These are phyloP conservation scores for Syncephalastrum racemosum DNA, from an alignment of 371 early-diverging fungal species.

Conservation along the genomic window DNA sequence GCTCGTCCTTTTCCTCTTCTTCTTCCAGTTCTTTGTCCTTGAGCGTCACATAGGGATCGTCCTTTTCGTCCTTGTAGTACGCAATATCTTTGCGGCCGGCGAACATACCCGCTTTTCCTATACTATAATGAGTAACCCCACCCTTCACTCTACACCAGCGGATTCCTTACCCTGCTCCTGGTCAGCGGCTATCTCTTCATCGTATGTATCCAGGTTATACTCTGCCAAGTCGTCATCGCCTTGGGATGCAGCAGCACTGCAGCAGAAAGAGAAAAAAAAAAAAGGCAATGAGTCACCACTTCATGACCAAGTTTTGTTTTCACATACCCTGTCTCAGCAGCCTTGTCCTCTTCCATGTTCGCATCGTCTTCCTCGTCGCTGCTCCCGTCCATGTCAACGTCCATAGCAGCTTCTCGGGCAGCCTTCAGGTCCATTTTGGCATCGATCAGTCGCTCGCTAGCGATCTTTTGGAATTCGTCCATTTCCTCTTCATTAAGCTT, in stretches of 20 bases:
- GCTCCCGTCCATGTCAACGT: slow-evolving; percentile 23
- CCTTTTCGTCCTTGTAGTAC: slow-evolving; percentile 71
- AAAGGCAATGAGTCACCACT: too few relatives aligned
- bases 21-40: slow-evolving; percentile 66
- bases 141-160: slow-evolving; percentile 26
- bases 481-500: slow-evolving; percentile 86
- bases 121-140: slow-evolving; percentile 11
- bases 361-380: slow-evolving; percentile 3
- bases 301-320: not conserved
- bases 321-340: slow-evolving; percentile 1
- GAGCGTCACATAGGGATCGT: slow-evolving; percentile 83
- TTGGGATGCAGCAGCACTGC: slow-evolving; percentile 11
- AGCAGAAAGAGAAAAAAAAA: not conserved
- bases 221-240: slow-evolving; percentile 66
- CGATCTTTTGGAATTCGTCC: slow-evolving; percentile 70
- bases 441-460: slow-evolving; percentile 69
- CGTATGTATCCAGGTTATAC: slow-evolving; percentile 79
- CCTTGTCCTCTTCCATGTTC: too few relatives aligned
- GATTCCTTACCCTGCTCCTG: slow-evolving; percentile 34
- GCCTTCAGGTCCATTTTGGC: slow-evolving; percentile 69
- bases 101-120: slow-evolving; percentile 50
- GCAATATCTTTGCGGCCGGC: slow-evolving; percentile 76
- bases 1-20: slow-evolving; percentile 78
- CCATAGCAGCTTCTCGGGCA: slow-evolving; percentile 45
- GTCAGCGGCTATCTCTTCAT: slow-evolving; percentile 50